These are phyloP conservation scores for Closterium sp. DNA, from an alignment of 139 green algal species.

Conservation along the genomic window DNA sequence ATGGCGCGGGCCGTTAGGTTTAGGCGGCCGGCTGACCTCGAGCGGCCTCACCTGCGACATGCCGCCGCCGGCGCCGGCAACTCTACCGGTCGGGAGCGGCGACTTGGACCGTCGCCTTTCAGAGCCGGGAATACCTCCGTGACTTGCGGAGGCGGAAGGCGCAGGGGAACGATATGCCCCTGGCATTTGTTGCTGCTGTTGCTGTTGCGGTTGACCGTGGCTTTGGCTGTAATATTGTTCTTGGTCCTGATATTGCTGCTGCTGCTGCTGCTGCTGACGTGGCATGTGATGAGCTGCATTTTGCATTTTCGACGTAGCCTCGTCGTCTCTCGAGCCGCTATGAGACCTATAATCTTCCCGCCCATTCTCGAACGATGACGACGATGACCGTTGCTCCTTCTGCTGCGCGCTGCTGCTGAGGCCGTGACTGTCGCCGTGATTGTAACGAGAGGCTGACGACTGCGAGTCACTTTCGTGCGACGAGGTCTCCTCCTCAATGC, in stretches of 20 bases:
- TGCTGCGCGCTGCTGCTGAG: not conserved
- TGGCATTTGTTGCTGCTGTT: not conserved
- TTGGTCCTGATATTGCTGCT: not conserved
- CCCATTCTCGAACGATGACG: not conserved
- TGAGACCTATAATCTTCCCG: not conserved
- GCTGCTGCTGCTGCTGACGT: not conserved
- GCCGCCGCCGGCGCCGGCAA: not conserved
- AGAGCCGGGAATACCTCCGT: not conserved
- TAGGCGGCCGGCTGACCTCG: not conserved
- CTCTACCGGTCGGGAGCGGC: not conserved
- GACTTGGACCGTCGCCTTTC: not conserved
- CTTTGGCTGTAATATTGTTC: not conserved
- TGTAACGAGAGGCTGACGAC: not conserved
- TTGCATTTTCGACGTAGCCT: not conserved
- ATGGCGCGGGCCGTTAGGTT: constrained; percentile 3
- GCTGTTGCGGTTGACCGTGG: not conserved
- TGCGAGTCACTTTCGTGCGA: not conserved
- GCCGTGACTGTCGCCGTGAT: not conserved
- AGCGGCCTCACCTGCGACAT: not conserved
- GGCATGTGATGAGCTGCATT: not conserved
- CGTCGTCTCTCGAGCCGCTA: not conserved
- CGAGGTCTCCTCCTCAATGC: not conserved
- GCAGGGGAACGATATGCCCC: not conserved
- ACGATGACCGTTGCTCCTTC: not conserved
- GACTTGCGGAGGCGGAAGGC: not conserved